Percentiles rank a stretch among this genome's conserved stretches.
Evolutionary conservation across 2,329 filamentous ascomycete species (phyloP).

Genomic region (Beauveria medogensis): DNA sequence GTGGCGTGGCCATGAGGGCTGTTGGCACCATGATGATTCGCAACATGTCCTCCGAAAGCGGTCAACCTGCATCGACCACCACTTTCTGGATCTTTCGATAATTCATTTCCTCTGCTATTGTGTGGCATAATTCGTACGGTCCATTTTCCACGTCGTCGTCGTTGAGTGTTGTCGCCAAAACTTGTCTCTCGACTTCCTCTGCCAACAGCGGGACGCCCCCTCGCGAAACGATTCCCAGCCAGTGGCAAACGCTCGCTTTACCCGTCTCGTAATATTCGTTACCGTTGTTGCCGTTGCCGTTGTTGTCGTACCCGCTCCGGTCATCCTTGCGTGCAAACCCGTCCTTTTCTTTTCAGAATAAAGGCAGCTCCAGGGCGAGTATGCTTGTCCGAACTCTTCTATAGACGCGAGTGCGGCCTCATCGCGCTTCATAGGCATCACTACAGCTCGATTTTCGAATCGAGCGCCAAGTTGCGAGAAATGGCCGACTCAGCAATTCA

Average conservation of each 20-base stretch:
- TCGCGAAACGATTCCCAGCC: conserved; percentile 55
- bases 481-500: conserved; percentile 62
- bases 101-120: background rate
- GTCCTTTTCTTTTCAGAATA: conserved; percentile 51
- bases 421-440: conserved; percentile 76
- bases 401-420: conserved; percentile 56
- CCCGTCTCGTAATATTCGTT: conserved; percentile 30
- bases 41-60: background rate
- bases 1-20: background rate
- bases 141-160: background rate
- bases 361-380: conserved; percentile 35
- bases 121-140: background rate
- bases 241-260: conserved; percentile 47
- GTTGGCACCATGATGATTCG: background rate
- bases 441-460: conserved; percentile 54
- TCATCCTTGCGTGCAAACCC: conserved; percentile 63
- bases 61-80: background rate
- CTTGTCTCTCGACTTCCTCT: background rate
- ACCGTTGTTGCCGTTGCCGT: conserved; percentile 28
- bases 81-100: background rate
- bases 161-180: background rate
- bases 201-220: conserved; percentile 19
- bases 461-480: conserved; percentile 51
- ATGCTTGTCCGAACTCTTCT: conserved; percentile 56
- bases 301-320: conserved; percentile 52